Base-by-base conservation (phyloP, 2,329 filamentous ascomycete genomes). In the Dendrostoma leiphaemia region DNA sequence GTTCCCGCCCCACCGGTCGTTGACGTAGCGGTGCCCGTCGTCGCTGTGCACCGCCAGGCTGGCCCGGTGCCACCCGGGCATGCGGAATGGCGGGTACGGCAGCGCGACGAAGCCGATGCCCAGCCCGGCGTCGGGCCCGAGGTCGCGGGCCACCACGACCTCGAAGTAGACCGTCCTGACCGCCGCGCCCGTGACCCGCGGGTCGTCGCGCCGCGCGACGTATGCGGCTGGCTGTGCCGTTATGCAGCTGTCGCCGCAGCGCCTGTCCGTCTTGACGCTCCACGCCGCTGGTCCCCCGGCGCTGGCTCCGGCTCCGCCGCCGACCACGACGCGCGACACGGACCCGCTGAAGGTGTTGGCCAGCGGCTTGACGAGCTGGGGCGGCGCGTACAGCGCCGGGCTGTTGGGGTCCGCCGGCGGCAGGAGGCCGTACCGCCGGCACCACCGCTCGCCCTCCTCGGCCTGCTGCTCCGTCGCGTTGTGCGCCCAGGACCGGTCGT, bases 21-120 rank as follows among this genome's bases (percentile, higher is more conserved):
- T 90, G 63, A 91, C 78, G 67, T 88, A 94, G 67, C 81, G 81
- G 62, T 86, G 80, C 0, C 90, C 90, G 67, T 93, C 90, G 67
- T 93, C 90, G 44, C 86, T 85, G 66, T 93, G 90, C n/a, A 93
- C 83, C 1, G 78, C 90, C 13, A 92, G 64, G 59, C 83, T 87
- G 17, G 82, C 89, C 31, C 89, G 80, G 65, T 94, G 87, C 90
- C 89, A 93, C 2, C 90, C 90, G 0, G 90, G 90, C 56, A 92
- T 79, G 7, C 90, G 81, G 74, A 90, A 93, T 0, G 80, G 77
- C 6, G 90, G 90, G 65, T 91, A 93, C 7, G 90, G 90, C 45
- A 87, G 81, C 1, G 88, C 89, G 0, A 81, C 73, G 67, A 85
- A 91, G 9, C 90, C 90, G 9, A 93, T 66, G 0, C 84, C 87